Evolutionary conservation across 768 basidiomycete genomes (phyloP), one percentile per base, ranked within the genome.

Genomic region (Hygrophorus pudorinus): DNA sequence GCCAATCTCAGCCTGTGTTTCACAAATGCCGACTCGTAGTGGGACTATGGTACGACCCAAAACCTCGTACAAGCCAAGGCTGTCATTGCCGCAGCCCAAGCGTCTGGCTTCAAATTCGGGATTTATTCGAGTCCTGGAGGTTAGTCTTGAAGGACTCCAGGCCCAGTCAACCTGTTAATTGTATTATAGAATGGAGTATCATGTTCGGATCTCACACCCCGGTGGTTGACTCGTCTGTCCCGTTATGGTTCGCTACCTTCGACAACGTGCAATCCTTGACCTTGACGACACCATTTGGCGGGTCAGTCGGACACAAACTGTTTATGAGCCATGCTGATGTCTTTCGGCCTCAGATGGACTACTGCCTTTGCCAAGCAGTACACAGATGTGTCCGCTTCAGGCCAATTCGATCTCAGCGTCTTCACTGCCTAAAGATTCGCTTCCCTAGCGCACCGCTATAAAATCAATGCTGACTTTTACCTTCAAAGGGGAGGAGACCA

Each of bases 311-410:
- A 34, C 33, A 13, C 14, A 14, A 14, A 17, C 10, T 17, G 37
- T 14, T 14, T 38, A 4, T 4, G 12, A 38, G 17, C 21, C 16
- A 7, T 37, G 8, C 10, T 38, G 13, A 14, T 20, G 14, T 38
- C 4, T 38, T 38, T 38, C 14, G 14, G 65, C 13, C 34, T n/a
- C 20, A 55, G 53, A 47, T 55, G 55, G 55, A 54, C 56, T 13
- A 36, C 51, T 2, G 54, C 56, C n/a, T 53, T 56, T 13, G 58
- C 56, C 4, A 51, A 59, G 33, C 58, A 59, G 30, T 57, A 59
- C 40, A 59, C 56, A 7, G 56, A 59, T 31, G 45, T 48, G 5
- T 56, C 56, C 10, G 58, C 58, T 4, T 59, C 58, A 9, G 58
- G 58, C 13, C 43, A 48, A 14, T 59, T 59, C 33, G 58, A 57